These are phyloP conservation scores for Lathyrus oleraceus DNA, from an alignment of 306 rosid genomes.

Conservation along the genomic window DNA sequence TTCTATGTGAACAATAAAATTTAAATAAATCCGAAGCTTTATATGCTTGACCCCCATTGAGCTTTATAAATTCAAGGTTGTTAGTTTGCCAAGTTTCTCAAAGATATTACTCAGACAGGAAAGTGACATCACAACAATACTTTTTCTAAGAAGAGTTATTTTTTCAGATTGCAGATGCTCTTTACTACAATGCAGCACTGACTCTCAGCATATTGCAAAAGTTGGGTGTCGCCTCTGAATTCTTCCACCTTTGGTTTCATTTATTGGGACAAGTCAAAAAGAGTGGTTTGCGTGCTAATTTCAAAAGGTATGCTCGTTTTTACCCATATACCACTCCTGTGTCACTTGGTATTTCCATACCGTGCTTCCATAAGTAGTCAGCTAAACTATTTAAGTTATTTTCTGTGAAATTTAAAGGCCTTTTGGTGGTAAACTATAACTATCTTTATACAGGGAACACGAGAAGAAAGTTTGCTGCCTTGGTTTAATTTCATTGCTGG, in stretches of 20 bases:
- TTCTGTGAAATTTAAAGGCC: constrained; percentile 27
- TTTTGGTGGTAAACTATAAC: background rate
- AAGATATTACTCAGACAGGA: constrained; percentile 11
- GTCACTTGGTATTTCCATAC: background rate
- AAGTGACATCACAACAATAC: background rate
- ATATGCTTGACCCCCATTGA: background rate
- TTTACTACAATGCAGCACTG: constrained; percentile 77
- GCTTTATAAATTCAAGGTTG: background rate
- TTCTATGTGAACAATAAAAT: background rate
- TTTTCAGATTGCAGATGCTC: constrained; percentile 88
- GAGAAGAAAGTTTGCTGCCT: constrained; percentile 94
- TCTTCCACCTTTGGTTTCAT: constrained; percentile 89
- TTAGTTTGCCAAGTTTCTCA: constrained; percentile 32
- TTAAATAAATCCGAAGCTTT: background rate
- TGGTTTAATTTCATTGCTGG: constrained; percentile 81
- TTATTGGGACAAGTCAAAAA: constrained; percentile 84
- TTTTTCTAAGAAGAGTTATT: constrained; percentile 6
- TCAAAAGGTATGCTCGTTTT: constrained; percentile 61
- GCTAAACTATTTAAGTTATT: background rate
- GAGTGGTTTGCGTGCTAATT: constrained; percentile 73
- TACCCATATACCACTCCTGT: background rate
- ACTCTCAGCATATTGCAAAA: constrained; percentile 75
- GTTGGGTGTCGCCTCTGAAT: constrained; percentile 78
- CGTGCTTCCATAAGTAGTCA: background rate
- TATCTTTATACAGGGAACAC: constrained; percentile 68